phyloP scores from a whole-genome alignment of 352 stramenopile genomes.

The Globisporangium cystogenes region DNA sequence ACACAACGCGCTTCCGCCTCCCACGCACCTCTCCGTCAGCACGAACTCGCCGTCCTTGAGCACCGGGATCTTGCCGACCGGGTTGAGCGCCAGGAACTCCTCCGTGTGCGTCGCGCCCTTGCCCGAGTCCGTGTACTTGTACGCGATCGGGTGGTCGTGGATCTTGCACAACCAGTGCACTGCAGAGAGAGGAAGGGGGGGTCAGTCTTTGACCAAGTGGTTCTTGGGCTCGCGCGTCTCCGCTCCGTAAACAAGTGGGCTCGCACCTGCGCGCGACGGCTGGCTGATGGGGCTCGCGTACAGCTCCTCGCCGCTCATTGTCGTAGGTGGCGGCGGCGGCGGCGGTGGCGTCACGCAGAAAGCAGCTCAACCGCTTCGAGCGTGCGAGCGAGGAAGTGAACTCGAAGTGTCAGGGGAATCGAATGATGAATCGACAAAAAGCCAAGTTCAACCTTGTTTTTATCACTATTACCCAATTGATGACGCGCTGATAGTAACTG shows the following conservation, averaged over 20 bases:
- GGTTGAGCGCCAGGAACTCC: constrained; percentile 49
- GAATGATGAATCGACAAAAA: too few species aligned
- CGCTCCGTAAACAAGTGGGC: too few species aligned
- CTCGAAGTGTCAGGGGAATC: too few species aligned
- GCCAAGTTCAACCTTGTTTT: too few species aligned
- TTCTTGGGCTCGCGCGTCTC: too few species aligned
- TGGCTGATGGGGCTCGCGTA: constrained; percentile 61
- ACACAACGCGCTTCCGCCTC: not conserved
- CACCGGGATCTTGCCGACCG: constrained; percentile 64
- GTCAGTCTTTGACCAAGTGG: too few species aligned
- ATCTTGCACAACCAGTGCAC: constrained; percentile 69
- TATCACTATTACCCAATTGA: too few species aligned
- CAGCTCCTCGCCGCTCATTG: constrained; percentile 24
- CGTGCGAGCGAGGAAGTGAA: too few species aligned
- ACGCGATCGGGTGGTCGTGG: constrained; percentile 54
- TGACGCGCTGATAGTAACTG: too few species aligned
- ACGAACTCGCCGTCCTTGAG: constrained; percentile 65
- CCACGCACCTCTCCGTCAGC: constrained; percentile 47
- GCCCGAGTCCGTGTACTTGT: constrained; percentile 43
- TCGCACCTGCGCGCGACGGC: constrained; percentile 47
- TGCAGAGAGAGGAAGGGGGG: constrained; percentile 11
- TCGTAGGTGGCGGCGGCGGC: too few species aligned
- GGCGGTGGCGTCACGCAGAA: too few species aligned
- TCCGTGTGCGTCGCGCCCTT: constrained; percentile 49
- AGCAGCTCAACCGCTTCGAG: too few species aligned